A percentile compares a stretch with the other conserved stretches of the same genome.
Conservation (phyloP, 1,139 yeast genomes). For the Zygosaccharomyces pseudobailii region DNA sequence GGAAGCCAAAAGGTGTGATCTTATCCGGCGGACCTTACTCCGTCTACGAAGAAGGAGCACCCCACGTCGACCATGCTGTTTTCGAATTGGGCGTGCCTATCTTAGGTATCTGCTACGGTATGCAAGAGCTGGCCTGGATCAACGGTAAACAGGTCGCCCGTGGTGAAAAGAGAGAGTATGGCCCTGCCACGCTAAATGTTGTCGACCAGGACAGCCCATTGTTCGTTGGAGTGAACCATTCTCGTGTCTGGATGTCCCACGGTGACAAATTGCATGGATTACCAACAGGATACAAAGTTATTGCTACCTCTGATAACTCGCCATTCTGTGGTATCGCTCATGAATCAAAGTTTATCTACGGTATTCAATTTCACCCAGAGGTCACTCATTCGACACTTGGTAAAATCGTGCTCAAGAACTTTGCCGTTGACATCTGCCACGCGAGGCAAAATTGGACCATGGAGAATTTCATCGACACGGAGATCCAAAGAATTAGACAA, state of each 20-base stretch:
- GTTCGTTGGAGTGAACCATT: conserved; percentile 84
- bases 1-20: conserved; percentile 96
- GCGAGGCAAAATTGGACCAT: conserved; percentile 93
- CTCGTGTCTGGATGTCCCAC: conserved; percentile 98
- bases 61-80: conserved; percentile 93
- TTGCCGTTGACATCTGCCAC: conserved; percentile 85
- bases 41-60: conserved; percentile 90
- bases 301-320: conserved; percentile 89
- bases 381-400: conserved; percentile 96
- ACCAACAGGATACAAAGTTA: conserved; percentile 84
- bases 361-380: conserved; percentile 99
- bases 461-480: conserved; percentile 96
- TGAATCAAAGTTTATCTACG: conserved; percentile 68
- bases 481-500: conserved; percentile 82
- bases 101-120: conserved; percentile 97
- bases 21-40: conserved; percentile 98
- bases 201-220: conserved; percentile 63
- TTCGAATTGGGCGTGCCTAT: conserved; percentile 90
- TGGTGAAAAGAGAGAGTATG: conserved; percentile 97
- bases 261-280: conserved; percentile 91
- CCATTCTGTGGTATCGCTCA: conserved; percentile 93
- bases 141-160: conserved; percentile 93
- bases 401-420: conserved; percentile 77
- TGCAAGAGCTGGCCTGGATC: conserved; percentile 99
- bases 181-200: conserved; percentile 87